Percentiles rank a stretch among this genome's conserved stretches.
Conservation (phyloP, 75 land plant species). For the Isoetes taiwanensis region DNA sequence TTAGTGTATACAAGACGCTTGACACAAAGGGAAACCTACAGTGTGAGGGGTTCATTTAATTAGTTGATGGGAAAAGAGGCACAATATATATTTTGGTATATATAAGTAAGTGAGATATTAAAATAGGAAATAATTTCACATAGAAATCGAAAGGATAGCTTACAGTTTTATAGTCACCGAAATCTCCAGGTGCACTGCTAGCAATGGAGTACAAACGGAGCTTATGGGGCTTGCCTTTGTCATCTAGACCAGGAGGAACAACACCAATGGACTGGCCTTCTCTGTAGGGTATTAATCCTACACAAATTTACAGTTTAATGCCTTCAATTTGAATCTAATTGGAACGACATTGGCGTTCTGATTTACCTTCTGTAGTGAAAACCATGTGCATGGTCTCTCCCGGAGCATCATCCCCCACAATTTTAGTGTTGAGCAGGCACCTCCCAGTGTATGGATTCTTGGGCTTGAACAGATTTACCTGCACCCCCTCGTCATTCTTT, state of each 20-base stretch:
- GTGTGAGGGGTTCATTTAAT: background rate
- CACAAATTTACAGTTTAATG: background rate
- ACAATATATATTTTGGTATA: background rate
- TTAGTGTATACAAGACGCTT: constrained; percentile 87
- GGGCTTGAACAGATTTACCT: constrained; percentile 68
- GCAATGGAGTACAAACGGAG: constrained; percentile 93
- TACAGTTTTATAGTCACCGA: constrained; percentile 94
- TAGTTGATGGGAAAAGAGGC: background rate
- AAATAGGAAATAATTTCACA: background rate
- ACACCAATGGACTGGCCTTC: constrained; percentile 98
- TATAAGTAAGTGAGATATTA: background rate
- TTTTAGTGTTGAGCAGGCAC: constrained; percentile 78
- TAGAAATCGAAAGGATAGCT: constrained; percentile 12
- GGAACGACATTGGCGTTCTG: background rate
- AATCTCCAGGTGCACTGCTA: constrained; percentile 96
- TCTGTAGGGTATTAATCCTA: constrained; percentile 82
- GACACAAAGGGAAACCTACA: constrained; percentile 89
- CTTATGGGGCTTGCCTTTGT: constrained; percentile 95
- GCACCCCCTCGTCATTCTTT: constrained; percentile 70
- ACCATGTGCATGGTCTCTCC: constrained; percentile 99
- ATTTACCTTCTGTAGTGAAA: constrained; percentile 82
- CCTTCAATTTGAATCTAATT: background rate
- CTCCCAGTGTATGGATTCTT: constrained; percentile 74
- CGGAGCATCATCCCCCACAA: constrained; percentile 96
- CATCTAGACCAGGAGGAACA: constrained; percentile 75